Base-by-base conservation (phyloP, 352 stramenopile genomes). In the Phytophthora nicotianae region DNA sequence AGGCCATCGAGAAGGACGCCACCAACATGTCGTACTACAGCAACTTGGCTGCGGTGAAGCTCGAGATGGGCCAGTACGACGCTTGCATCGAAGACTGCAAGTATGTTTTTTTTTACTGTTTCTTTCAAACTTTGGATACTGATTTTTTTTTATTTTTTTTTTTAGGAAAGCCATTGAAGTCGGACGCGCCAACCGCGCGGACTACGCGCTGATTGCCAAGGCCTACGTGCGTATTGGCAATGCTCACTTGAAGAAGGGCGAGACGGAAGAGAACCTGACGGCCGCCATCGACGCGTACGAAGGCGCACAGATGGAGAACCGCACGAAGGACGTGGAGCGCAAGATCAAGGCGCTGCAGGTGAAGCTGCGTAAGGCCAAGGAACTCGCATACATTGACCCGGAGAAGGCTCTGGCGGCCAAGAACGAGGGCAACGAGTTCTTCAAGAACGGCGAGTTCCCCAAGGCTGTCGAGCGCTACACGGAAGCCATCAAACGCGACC, bases 401-500 rank as follows among this genome's bases (percentile, higher is more conserved):
- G 97, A 97, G 48, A 98, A 99, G 84, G 98, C 94, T 2, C 75
- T 98, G 46, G 92, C 96, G 56, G 97, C 97, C 33, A 99, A 99
- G 86, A 97, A 99, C 79, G 83, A 96, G 51, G 98, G 98, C 55
- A 99, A 99, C 74, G 96, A 98, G 38, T 84, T 91, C 35, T 99
- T 99, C 80, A 97, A 98, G 67, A 84, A 83, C 42, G 91, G 97
- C 60, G 83, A 99, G 24, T 99, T 98, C 79, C 81, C 84, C 9
- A 77, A 94, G 58, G 93, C 96, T 2, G 96, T 99, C 46, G 82
- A 92, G 62, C 81, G 93, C 49, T 99, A 98, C 86, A 97, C 83
- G 72, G 97, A 99, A 74, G 98, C 98, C n/a, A 98, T 99, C 60
- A 99, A 99, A 79, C 91, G 98, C 47, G 95, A 99, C 70, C 98